phyloP scores from a whole-genome alignment of 2,329 filamentous ascomycete species.

The Blastomyces gilchristii region DNA sequence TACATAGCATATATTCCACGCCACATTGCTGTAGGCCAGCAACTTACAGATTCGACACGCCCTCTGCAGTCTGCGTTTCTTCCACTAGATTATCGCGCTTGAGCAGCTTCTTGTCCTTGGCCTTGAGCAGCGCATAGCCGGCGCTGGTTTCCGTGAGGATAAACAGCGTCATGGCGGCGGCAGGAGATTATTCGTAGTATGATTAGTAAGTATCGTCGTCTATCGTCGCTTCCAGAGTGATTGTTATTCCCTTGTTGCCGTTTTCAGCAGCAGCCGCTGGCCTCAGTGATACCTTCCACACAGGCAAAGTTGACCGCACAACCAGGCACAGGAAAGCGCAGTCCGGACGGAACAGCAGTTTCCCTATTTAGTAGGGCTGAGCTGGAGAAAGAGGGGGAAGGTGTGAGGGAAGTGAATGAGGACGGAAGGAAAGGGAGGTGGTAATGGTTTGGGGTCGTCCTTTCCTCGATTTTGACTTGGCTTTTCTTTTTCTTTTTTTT shows the following conservation, averaged over 20 bases:
- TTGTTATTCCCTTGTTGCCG: not conserved
- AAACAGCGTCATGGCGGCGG: conserved; percentile 66
- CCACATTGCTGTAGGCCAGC: not conserved
- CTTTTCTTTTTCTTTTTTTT: conserved; percentile 15
- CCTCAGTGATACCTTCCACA: not conserved
- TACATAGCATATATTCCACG: not conserved
- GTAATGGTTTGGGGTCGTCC: not conserved
- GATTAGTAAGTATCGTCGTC: not conserved
- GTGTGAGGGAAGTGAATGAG: not conserved
- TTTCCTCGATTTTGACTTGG: conserved; percentile 1
- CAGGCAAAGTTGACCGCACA: not conserved
- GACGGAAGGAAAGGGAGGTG: not conserved
- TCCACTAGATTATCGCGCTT: conserved; percentile 71
- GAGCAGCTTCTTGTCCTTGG: conserved; percentile 95
- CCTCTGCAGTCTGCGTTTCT: conserved; percentile 69
- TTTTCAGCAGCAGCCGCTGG: not conserved
- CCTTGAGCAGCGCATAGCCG: conserved; percentile 96
- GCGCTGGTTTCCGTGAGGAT: conserved; percentile 90
- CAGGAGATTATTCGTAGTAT: conserved; percentile 6
- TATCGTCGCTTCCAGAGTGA: not conserved
- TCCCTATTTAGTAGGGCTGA: not conserved
- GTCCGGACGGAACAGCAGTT: not conserved
- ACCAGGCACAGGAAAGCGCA: not conserved
- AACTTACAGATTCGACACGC: conserved; percentile 73
- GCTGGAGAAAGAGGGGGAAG: not conserved